These are phyloP conservation scores for Phaseolus lunatus DNA, from an alignment of 306 rosid species.

Conservation along the genomic window DNA sequence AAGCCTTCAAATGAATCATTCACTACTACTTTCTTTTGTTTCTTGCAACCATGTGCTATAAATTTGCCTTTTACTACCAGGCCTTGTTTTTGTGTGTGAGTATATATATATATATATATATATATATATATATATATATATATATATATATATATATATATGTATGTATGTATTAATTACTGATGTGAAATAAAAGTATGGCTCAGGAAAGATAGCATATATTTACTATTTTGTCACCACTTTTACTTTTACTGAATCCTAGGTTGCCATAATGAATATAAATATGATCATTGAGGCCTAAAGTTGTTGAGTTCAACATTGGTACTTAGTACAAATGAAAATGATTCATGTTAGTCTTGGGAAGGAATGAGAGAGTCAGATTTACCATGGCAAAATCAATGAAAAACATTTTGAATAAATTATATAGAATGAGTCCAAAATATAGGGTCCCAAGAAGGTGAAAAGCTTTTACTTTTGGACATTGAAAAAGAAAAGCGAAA, in stretches of 20 bases:
- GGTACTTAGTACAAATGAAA: neutral
- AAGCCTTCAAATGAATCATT: neutral
- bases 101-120: no score
- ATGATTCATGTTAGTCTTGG: neutral
- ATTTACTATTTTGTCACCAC: neutral
- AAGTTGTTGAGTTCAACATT: neutral
- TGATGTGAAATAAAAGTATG: neutral
- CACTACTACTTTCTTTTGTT: neutral
- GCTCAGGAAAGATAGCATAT: neutral
- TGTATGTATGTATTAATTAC: no score
- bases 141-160: no score
- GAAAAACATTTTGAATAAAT: neutral
- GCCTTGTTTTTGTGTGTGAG: no score
- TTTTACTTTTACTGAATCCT: constrained; percentile 19
- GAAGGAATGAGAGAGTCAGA: neutral
- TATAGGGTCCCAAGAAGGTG: neutral
- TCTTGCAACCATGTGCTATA: neutral
- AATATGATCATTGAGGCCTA: neutral
- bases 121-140: no score
- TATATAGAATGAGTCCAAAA: constrained; percentile 5
- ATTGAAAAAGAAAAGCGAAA: neutral
- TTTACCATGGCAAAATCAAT: neutral
- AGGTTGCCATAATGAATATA: neutral
- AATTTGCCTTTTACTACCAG: neutral
- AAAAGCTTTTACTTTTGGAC: neutral